Evolutionary conservation across 1,139 yeast species (phyloP).

Genomic region (Hyphopichia khmerensis): DNA sequence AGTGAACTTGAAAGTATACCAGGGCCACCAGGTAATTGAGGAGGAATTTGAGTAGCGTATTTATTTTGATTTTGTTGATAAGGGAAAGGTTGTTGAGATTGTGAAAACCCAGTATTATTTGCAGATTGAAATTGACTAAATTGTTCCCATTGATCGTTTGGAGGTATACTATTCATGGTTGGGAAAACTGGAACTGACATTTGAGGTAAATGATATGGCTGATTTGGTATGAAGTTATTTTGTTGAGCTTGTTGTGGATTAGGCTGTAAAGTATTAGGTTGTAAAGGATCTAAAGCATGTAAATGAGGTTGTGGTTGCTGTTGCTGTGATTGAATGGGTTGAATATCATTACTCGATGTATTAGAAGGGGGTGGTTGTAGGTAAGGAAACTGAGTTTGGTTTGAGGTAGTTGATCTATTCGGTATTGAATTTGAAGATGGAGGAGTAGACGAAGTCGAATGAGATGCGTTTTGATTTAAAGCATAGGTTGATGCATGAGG

Average conservation of each 20-base stretch:
- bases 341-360: background rate
- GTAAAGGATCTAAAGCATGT: slow-evolving; percentile 1
- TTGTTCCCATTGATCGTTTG: slow-evolving; percentile 4
- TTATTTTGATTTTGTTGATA: background rate
- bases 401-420: background rate
- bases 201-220: slow-evolving; percentile 3
- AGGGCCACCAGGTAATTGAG: slow-evolving; percentile 4
- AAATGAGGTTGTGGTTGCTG: slow-evolving; percentile 1
- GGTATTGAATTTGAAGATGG: background rate
- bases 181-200: slow-evolving; percentile 2
- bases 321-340: slow-evolving; percentile 8
- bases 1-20: slow-evolving; percentile 6
- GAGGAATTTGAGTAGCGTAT: slow-evolving; percentile 6
- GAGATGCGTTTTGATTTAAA: background rate
- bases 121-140: slow-evolving; percentile 7
- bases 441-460: background rate
- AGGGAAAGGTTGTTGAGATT: slow-evolving; percentile 3
- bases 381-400: background rate
- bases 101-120: background rate
- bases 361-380: background rate
- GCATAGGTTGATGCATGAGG: background rate
- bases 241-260: background rate
- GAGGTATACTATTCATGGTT: background rate
- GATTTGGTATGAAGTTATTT: background rate
- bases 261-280: background rate